Evolutionary conservation across 2,329 filamentous ascomycete genomes (phyloP), one percentile per base, ranked within the genome.

Genomic region (Cryphonectria radicalis): DNA sequence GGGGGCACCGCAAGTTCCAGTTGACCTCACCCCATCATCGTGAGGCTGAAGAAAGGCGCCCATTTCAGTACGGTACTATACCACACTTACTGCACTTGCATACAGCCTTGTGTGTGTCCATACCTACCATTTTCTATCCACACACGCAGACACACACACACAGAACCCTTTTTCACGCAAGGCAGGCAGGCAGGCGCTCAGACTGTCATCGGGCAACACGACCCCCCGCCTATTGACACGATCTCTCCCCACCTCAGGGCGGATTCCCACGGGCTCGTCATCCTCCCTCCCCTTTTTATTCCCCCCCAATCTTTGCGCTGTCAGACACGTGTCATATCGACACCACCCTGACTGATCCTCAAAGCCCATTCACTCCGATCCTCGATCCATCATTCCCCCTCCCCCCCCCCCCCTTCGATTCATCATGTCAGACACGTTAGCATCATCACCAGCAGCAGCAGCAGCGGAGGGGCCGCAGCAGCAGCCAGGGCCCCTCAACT

Each of bases 401-500:
- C 22, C 22, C 22, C 7, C 10, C 19, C 22, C 28, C 28, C 28
- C 28, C 28, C 46, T 46, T 17, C 14, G 8, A 32, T 13, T 35
- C 70, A 28, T 22, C 42, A 63, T 63, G 43, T 37, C 43, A 53
- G 59, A 63, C 25, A 63, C 57, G 59, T 43, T 25, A 43, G 3
- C 62, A 62, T 10, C 59, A 63, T 17, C 17, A 17, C 14, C 63
- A 14, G 3, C 59, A 35, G 40, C 62, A 63, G 40, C 35, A 28
- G 32, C n/a, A 7, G 60, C n/a, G 11, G 37, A 32, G 37, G 60
- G 35, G 19, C 40, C n/a, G n/a, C 37, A 74, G 37, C 74, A 77
- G 40, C 80, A 83, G 35, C 87, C 87, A 35, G 84, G 86, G 22
- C 81, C 90, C 74, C 86, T 97, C 83, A 95, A 94, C 83, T 97